Evolutionary conservation across 257 asterid genomes (phyloP).

Genomic region (Dorcoceras hygrometricum): DNA sequence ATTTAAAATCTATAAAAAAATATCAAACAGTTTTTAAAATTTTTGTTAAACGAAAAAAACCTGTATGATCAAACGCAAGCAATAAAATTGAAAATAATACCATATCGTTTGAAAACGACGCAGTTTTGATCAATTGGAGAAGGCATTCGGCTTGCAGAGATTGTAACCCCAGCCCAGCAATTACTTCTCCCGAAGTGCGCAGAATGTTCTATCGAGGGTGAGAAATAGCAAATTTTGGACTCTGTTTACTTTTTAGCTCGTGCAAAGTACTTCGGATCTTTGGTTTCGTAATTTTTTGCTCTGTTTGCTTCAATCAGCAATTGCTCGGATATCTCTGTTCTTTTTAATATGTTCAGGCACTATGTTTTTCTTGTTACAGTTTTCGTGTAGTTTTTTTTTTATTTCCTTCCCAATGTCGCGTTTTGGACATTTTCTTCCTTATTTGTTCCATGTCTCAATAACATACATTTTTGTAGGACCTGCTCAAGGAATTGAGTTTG

Average conservation of each 20-base stretch:
- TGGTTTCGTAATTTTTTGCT: neutral
- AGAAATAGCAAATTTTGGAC: slow-evolving; percentile 2
- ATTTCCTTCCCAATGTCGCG: neutral
- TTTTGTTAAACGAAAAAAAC: too few species aligned
- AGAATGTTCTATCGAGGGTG: slow-evolving; percentile 53
- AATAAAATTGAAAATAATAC: too few species aligned
- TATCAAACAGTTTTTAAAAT: too few species aligned
- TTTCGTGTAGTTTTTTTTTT: slow-evolving; percentile 1
- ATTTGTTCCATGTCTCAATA: neutral
- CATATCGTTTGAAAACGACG: too few species aligned
- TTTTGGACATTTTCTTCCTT: slow-evolving; percentile 10
- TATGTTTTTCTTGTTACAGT: too few species aligned
- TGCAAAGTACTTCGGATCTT: neutral
- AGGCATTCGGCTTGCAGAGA: too few species aligned
- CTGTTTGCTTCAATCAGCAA: neutral
- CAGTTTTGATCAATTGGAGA: too few species aligned
- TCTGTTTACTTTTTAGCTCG: neutral
- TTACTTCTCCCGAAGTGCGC: too few species aligned
- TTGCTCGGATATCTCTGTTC: neutral
- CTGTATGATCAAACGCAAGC: too few species aligned
- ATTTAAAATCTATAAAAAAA: too few species aligned
- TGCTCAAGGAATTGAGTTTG: slow-evolving; percentile 13
- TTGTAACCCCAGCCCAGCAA: too few species aligned
- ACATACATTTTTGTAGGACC: slow-evolving; percentile 4
- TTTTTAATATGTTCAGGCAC: neutral